Base-by-base conservation (phyloP, 441 rosid species). In the Pelargonium myrrhifolium region DNA sequence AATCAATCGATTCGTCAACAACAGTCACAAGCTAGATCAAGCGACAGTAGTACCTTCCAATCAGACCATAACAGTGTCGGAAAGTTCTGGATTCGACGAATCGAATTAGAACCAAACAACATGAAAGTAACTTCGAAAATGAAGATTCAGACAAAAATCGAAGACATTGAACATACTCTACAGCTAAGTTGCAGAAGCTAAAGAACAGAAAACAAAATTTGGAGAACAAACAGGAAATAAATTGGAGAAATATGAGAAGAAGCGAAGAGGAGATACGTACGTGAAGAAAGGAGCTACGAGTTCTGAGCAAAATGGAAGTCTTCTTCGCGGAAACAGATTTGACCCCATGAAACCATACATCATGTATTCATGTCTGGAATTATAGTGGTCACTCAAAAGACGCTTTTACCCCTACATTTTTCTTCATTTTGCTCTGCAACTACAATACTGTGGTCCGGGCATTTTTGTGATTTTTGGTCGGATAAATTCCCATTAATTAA, bases 261-360 rank as follows among this genome's bases (percentile, higher is more conserved):
- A n/a, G 55, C 55, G 58, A 51, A 51, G 58, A 51, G 15, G 58
- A 47, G 58, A 51, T 51, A 15, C 58, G 58, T 51, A 51, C 58
- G 58, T 15, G 21, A 14, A 51, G 9, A 14, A 15, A 15, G 21
- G 58, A n/a, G 58, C 15, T 51, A 51, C 15, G 20, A 51, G 58
- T 15, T 47, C 35, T 31, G n/a, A 14, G 14, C 55, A 11, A 15
- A 15, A n/a, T 15, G 55, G 17, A 47, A 47, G 55, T 45, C 53
- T 12, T 47, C 6, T 5, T 47, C 55, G 15, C 58, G 58, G 58
- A 51, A 51, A 51, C 58, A 51, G 21, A n/a, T 14, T 15, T 49
- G 56, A 49, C 31, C 35, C 35, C 35, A 31, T 31, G 35, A 31
- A 31, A 31, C 35, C 35, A 31, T 31, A 3, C 35, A 31, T 4